Evolutionary conservation across 2,329 filamentous ascomycete genomes (phyloP).

Genomic region (Talaromyces sp.): DNA sequence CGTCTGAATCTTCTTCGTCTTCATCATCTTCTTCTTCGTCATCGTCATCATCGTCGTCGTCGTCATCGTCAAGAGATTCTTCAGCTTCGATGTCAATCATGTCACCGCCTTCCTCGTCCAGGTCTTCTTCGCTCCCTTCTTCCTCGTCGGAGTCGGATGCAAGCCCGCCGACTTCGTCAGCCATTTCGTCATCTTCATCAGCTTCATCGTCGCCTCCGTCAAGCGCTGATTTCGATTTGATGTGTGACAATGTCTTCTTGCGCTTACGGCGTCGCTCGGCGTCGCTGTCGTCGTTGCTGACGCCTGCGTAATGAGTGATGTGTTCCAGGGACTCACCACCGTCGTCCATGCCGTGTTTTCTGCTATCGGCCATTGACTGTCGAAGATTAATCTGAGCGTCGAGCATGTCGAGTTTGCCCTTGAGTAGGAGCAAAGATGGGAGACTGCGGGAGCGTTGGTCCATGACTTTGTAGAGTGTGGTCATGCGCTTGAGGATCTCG

Average conservation of each 20-base stretch:
- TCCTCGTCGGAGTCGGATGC: conserved; percentile 48
- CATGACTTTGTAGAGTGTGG: conserved; percentile 78
- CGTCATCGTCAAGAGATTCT: conserved; percentile 56
- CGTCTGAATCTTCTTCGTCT: conserved; percentile 59
- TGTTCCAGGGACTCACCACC: conserved; percentile 53
- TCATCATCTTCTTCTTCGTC: conserved; percentile 62
- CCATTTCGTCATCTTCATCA: conserved; percentile 33
- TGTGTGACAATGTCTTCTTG: conserved; percentile 29
- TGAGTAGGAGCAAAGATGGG: conserved; percentile 77
- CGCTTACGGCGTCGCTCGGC: conserved; percentile 32
- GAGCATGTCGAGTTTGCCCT: conserved; percentile 93
- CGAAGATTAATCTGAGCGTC: conserved; percentile 83
- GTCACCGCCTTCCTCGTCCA: conserved; percentile 36
- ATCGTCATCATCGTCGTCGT: conserved; percentile 53
- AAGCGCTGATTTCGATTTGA: conserved; percentile 35
- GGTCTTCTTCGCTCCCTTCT: conserved; percentile 39
- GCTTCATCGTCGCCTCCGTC: conserved; percentile 28
- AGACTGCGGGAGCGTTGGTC: conserved; percentile 81
- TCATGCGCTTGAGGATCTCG: conserved; percentile 74
- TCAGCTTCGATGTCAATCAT: conserved; percentile 47
- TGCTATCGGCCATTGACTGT: conserved; percentile 59
- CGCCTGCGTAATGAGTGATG: conserved; percentile 18
- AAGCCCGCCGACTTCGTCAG: conserved; percentile 37
- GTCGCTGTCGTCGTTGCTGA: conserved; percentile 61
- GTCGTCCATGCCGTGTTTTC: conserved; percentile 37